phyloP scores from a whole-genome alignment of 768 basidiomycete species.

The Termitomyces sp. region DNA sequence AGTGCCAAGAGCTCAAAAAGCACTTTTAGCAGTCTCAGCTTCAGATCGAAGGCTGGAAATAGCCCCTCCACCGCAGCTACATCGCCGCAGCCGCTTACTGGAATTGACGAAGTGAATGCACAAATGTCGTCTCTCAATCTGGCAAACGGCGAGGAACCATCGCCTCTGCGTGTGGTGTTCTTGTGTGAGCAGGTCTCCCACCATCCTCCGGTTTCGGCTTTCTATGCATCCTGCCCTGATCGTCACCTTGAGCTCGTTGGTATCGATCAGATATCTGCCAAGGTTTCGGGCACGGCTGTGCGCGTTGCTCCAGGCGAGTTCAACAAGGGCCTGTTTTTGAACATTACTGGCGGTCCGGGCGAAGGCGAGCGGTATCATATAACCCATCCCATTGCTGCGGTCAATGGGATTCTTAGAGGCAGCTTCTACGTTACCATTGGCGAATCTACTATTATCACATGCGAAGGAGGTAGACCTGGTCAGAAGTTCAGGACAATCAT shows the following conservation, averaged over 20 bases:
- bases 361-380: conserved; percentile 83
- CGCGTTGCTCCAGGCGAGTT: conserved; percentile 76
- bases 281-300: conserved; percentile 82
- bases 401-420: conserved; percentile 90
- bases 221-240: conserved; percentile 71
- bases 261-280: conserved; percentile 91
- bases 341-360: conserved; percentile 66
- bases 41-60: conserved; percentile 46
- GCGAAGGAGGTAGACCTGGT: conserved; percentile 59
- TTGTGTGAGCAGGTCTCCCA: conserved; percentile 95
- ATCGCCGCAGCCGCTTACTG: conserved; percentile 38
- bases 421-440: conserved; percentile 87
- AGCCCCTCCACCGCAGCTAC: conserved; percentile 53
- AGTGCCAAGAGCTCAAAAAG: conserved; percentile 61
- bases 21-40: conserved; percentile 50
- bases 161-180: conserved; percentile 57
- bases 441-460: conserved; percentile 79
- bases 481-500: conserved; percentile 74
- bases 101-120: conserved; percentile 42
- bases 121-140: conserved; percentile 62
- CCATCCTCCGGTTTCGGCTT: conserved; percentile 92
- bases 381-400: conserved; percentile 83
- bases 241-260: conserved; percentile 69
- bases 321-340: conserved; percentile 88
- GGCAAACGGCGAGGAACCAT: conserved; percentile 10